These are phyloP conservation scores for Pythium rhizo-oryzae DNA, from an alignment of 352 stramenopile species.

Conservation along the genomic window DNA sequence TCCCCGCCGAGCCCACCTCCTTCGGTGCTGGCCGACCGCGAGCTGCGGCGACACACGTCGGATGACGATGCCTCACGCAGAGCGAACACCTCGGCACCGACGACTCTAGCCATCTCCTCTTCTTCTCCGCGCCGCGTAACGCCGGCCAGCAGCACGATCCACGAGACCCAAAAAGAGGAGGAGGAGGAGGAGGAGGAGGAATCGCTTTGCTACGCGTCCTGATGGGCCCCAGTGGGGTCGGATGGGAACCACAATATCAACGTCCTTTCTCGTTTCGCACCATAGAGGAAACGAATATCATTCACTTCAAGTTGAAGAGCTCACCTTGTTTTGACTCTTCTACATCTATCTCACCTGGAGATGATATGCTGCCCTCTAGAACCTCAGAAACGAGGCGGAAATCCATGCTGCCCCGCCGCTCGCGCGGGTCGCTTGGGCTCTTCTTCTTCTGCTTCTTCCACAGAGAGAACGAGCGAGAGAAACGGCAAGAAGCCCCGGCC, in stretches of 20 bases:
- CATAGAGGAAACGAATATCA: not conserved
- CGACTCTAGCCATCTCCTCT: not conserved
- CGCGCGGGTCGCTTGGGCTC: not conserved
- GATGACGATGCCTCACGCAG: not conserved
- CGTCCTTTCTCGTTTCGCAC: not conserved
- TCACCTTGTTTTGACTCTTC: not conserved
- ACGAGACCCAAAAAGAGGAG: not conserved
- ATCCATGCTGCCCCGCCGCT: not conserved
- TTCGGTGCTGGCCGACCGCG: not conserved
- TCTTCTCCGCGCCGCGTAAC: too few relatives aligned
- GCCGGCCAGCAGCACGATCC: not conserved
- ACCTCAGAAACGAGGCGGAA: conserved; percentile 11
- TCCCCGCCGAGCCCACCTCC: conserved; percentile 7
- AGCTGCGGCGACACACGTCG: conserved; percentile 6
- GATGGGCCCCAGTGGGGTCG: too few relatives aligned
- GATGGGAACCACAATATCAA: not conserved
- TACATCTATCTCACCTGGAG: not conserved
- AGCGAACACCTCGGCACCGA: not conserved
- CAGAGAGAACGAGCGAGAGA: not conserved
- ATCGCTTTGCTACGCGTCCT: conserved; percentile 9
- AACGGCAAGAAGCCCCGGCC: not conserved
- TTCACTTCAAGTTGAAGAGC: conserved; percentile 12
- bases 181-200: conserved; percentile 11
- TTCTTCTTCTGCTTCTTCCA: not conserved
- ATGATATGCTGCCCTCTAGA: not conserved